These are phyloP conservation scores for Gymnopus androsaceus DNA, from an alignment of 1,284 basidiomycete genomes.

Conservation along the genomic window DNA sequence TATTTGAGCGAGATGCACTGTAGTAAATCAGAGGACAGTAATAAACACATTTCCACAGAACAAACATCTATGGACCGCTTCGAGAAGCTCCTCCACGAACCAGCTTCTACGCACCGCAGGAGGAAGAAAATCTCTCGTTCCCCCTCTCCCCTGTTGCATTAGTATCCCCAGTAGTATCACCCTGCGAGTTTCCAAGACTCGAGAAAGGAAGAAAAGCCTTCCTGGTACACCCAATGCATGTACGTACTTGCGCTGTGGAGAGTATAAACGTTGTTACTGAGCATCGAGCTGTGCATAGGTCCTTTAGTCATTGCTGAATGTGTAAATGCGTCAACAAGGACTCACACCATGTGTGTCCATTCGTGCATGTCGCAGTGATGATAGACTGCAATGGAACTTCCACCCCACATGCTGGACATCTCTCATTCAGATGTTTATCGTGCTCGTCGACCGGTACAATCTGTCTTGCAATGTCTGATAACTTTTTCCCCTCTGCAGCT, in stretches of 20 bases:
- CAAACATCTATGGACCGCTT: constrained; percentile 63
- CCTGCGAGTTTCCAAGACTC: constrained; percentile 24
- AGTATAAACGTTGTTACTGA: constrained; percentile 73
- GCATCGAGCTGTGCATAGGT: constrained; percentile 53
- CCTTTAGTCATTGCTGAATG: not conserved
- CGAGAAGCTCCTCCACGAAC: constrained; percentile 64
- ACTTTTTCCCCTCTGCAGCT: constrained; percentile 47
- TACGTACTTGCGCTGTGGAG: constrained; percentile 65
- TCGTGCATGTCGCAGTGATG: constrained; percentile 57
- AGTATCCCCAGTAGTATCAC: no score
- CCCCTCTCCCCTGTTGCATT: no score
- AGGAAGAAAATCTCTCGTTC: constrained; percentile 33
- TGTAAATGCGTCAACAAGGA: constrained; percentile 8
- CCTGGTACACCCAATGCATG: constrained; percentile 69
- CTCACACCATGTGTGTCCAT: constrained; percentile 71
- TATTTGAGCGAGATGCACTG: no score
- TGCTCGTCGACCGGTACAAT: constrained; percentile 29
- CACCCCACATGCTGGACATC: constrained; percentile 70
- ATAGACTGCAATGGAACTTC: constrained; percentile 59
- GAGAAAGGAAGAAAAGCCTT: constrained; percentile 66
- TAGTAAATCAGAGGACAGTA: constrained; percentile 43
- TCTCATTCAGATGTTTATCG: constrained; percentile 47
- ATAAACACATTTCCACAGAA: constrained; percentile 73
- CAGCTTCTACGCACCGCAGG: constrained; percentile 55
- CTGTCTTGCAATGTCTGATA: constrained; percentile 44